Evolutionary conservation across 805 yeast species (phyloP).

Genomic region (Yamadazyma sp.): DNA sequence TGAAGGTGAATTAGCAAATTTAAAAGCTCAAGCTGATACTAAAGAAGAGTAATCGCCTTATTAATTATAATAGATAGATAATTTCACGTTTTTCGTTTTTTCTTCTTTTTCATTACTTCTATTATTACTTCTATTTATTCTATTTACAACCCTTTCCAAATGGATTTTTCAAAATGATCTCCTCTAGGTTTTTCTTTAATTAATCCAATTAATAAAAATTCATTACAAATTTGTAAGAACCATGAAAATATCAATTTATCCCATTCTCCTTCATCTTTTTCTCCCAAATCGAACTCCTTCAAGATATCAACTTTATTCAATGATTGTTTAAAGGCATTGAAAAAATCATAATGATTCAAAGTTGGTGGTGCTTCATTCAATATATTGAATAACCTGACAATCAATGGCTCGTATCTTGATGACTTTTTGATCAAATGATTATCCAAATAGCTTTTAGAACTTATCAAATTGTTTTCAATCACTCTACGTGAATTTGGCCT

Average conservation of each 20-base stretch:
- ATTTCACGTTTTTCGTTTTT: too few relatives aligned
- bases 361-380: slow-evolving; percentile 76
- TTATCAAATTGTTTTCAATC: slow-evolving; percentile 30
- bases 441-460: slow-evolving; percentile 5
- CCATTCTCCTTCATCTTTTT: slow-evolving; percentile 46
- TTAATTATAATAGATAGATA: too few relatives aligned
- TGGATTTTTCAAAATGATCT: slow-evolving; percentile 64
- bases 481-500: slow-evolving; percentile 33
- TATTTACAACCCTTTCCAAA: slow-evolving; percentile 67
- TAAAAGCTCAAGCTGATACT: background rate
- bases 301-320: slow-evolving; percentile 27
- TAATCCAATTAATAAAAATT: slow-evolving; percentile 67
- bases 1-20: background rate
- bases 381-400: slow-evolving; percentile 58
- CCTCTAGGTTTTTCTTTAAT: slow-evolving; percentile 60
- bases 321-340: slow-evolving; percentile 54
- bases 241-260: slow-evolving; percentile 62
- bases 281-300: slow-evolving; percentile 12
- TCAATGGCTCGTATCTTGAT: slow-evolving; percentile 36
- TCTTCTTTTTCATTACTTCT: too few relatives aligned
- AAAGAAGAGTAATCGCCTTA: too few relatives aligned
- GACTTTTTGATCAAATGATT: slow-evolving; percentile 1
- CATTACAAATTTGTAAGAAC: slow-evolving; percentile 73
- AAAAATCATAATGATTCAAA: slow-evolving; percentile 68
- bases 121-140: too few relatives aligned